Percentiles rank a stretch among this genome's conserved stretches.
These are phyloP conservation scores for Calamus simplicifolius DNA, from an alignment of 176 grass and related monocot genomes.

Conservation along the genomic window DNA sequence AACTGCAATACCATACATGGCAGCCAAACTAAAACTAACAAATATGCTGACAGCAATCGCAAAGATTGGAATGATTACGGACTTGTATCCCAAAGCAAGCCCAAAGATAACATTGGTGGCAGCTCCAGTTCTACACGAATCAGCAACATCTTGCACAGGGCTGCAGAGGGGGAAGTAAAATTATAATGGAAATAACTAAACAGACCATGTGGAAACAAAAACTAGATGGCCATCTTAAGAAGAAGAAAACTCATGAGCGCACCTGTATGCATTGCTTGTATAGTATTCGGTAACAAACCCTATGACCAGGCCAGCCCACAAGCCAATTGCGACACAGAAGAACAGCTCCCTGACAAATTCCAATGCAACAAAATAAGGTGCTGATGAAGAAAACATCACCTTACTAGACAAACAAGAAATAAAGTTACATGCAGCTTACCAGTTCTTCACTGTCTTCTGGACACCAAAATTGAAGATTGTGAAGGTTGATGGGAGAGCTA, in stretches of 20 bases:
- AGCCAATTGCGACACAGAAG: constrained; percentile 79
- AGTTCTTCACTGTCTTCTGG: constrained; percentile 85
- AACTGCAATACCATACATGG: constrained; percentile 93
- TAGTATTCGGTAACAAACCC: constrained; percentile 93
- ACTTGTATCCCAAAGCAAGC: constrained; percentile 93
- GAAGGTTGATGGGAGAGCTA: constrained; percentile 75
- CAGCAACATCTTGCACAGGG: constrained; percentile 89
- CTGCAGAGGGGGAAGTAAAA: constrained; percentile 20
- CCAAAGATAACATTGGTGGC: constrained; percentile 91
- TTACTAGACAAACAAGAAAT: too few relatives aligned
- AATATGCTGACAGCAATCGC: constrained; percentile 86
- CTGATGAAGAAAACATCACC: too few relatives aligned
- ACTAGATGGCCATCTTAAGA: too few relatives aligned
- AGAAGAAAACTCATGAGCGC: neutral
- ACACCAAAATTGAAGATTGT: constrained; percentile 94
- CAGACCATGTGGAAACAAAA: too few relatives aligned
- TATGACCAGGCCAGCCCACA: constrained; percentile 86
- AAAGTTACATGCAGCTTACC: constrained; percentile 31
- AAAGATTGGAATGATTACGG: constrained; percentile 83
- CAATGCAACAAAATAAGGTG: constrained; percentile 16
- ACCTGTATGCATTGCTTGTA: constrained; percentile 96
- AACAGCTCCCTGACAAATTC: constrained; percentile 61
- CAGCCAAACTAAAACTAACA: constrained; percentile 76
- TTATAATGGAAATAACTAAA: too few relatives aligned
- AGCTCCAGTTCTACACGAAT: constrained; percentile 82